Evolutionary conservation across 257 asterid species (phyloP).

Genomic region (Solanum bukasovii): DNA sequence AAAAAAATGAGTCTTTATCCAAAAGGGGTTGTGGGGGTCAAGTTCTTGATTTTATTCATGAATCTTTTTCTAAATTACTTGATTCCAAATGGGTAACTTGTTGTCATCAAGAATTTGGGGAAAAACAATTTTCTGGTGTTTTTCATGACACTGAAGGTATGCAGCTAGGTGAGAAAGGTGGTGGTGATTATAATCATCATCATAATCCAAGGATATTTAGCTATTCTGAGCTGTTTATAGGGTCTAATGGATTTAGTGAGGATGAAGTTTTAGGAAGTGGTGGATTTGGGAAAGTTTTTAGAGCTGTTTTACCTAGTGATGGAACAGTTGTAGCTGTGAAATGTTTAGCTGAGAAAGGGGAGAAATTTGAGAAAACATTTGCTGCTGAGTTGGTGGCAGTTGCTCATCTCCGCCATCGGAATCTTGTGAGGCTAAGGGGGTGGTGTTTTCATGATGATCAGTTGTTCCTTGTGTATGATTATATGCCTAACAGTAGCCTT

Average conservation of each 20-base stretch:
- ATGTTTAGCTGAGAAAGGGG: conserved; percentile 74
- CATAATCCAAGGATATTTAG: conserved; percentile 67
- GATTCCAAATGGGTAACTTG: conserved; percentile 27
- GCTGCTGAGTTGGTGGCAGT: conserved; percentile 85
- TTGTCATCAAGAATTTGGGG: conserved; percentile 17
- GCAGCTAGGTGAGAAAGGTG: conserved; percentile 15
- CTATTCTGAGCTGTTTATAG: conserved; percentile 82
- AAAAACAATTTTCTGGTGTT: conserved; percentile 14
- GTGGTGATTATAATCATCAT: conserved; percentile 30
- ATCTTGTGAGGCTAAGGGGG: conserved; percentile 77
- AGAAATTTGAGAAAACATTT: conserved; percentile 73
- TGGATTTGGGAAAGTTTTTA: conserved; percentile 74
- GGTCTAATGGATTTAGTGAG: conserved; percentile 56
- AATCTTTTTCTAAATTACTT: conserved; percentile 23
- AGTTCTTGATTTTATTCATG: conserved; percentile 20
- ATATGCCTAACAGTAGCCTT: conserved; percentile 94
- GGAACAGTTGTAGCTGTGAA: conserved; percentile 80
- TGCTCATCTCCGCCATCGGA: conserved; percentile 97
- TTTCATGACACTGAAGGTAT: conserved; percentile 79
- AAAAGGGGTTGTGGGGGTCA: conserved; percentile 19
- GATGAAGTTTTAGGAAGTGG: conserved; percentile 69
- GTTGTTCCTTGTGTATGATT: conserved; percentile 79
- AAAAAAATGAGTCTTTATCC: not conserved
- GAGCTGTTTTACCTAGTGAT: conserved; percentile 80
- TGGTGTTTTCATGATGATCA: conserved; percentile 79